phyloP scores from a whole-genome alignment of 805 yeast genomes.

The Ogataea henricii region DNA sequence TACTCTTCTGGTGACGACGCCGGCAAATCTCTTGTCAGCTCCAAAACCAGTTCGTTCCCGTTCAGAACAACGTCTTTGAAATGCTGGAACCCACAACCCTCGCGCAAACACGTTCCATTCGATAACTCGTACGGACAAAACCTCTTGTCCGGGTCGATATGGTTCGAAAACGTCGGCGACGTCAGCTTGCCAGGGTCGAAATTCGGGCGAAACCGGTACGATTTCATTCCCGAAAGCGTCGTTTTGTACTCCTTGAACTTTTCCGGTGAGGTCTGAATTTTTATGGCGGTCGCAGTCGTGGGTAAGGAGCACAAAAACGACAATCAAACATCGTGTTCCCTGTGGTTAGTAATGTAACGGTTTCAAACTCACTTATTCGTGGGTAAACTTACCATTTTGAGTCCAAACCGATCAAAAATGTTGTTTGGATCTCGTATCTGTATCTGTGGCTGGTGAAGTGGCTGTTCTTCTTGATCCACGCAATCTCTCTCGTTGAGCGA shows the following conservation, averaged over 20 bases:
- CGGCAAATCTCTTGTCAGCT: conserved; percentile 17
- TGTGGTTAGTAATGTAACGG: conserved; percentile 4
- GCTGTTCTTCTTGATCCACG: conserved; percentile 10
- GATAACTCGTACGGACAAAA: conserved; percentile 21
- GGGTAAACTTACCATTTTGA: conserved; percentile 10
- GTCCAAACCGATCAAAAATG: conserved; percentile 10
- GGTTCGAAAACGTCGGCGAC: conserved; percentile 21
- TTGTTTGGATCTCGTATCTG: not conserved
- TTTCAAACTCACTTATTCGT: not conserved
- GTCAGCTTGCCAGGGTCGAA: conserved; percentile 19
- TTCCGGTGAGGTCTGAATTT: conserved; percentile 12
- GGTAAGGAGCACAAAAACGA: conserved; percentile 7
- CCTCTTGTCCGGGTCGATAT: conserved; percentile 15
- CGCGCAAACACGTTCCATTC: conserved; percentile 15
- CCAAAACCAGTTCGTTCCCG: conserved; percentile 15
- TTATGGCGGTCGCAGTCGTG: not conserved
- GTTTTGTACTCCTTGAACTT: conserved; percentile 18
- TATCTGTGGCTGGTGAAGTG: not conserved
- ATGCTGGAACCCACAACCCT: conserved; percentile 20
- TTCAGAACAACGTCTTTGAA: conserved; percentile 12
- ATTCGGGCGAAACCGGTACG: conserved; percentile 21
- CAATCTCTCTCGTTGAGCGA: conserved; percentile 13
- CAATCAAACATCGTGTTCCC: not conserved
- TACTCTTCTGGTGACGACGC: conserved; percentile 10
- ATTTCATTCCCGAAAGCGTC: conserved; percentile 14